phyloP scores from a whole-genome alignment of 2,329 filamentous ascomycete species.

The Fusarium neocosmosporiellum region DNA sequence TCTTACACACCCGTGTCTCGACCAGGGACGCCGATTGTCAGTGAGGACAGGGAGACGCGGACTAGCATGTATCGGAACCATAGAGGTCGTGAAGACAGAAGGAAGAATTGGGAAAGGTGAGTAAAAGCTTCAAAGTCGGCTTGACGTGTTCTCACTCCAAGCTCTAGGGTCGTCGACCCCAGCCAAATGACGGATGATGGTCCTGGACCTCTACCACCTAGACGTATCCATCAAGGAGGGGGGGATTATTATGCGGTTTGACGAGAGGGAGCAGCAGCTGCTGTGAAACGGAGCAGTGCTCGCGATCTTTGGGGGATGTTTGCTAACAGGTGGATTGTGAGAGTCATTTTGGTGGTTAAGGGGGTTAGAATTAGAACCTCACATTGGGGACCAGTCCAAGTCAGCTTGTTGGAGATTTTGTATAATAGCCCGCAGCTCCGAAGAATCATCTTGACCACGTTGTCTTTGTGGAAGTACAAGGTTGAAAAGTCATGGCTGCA shows the following conservation, averaged over 20 bases:
- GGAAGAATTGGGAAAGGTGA: constrained; percentile 23
- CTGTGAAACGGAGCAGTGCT: neutral
- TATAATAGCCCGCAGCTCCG: neutral
- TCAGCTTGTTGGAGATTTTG: neutral
- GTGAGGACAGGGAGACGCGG: neutral
- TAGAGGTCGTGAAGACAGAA: constrained; percentile 22
- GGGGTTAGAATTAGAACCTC: neutral
- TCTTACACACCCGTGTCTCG: neutral
- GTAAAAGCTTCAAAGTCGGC: neutral
- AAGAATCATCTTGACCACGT: neutral
- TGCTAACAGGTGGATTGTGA: neutral
- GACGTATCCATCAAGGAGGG: constrained; percentile 30
- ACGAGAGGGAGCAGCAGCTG: constrained; percentile 1
- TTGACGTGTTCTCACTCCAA: neutral
- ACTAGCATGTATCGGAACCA: neutral
- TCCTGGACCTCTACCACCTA: constrained; percentile 15
- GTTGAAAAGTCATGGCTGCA: neutral
- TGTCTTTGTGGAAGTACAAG: neutral
- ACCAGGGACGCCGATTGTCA: neutral
- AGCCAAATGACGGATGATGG: constrained; percentile 10
- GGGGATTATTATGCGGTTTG: constrained; percentile 13
- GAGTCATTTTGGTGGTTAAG: neutral
- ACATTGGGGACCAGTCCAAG: neutral
- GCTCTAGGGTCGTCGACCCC: neutral
- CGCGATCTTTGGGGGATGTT: neutral